Percentiles rank a stretch among this genome's conserved stretches.
Evolutionary conservation across 1,139 yeast species (phyloP).

Genomic region (Zygoascus sp.): DNA sequence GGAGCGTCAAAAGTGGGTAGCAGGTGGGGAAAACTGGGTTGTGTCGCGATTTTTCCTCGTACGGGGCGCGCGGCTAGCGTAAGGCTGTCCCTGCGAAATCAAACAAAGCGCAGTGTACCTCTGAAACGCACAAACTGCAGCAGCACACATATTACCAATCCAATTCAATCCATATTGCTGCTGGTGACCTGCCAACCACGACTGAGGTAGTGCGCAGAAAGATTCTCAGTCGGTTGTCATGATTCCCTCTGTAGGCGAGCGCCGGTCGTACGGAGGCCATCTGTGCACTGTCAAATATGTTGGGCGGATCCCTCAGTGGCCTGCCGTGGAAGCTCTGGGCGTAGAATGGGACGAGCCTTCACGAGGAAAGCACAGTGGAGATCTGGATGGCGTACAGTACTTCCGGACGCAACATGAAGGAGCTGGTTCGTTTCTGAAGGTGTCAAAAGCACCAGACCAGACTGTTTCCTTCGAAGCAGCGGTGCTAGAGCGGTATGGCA

Average conservation of each 20-base stretch:
- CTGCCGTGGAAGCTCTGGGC: constrained; percentile 54
- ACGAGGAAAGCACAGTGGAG: constrained; percentile 59
- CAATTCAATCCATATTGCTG: too few relatives aligned
- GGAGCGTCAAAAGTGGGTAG: neutral
- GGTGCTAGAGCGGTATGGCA: constrained; percentile 46
- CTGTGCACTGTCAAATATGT: constrained; percentile 60
- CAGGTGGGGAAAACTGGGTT: neutral
- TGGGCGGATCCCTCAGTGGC: constrained; percentile 65
- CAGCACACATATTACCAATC: too few relatives aligned
- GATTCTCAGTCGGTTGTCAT: too few relatives aligned
- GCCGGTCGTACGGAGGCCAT: constrained; percentile 47
- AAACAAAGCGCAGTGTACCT: too few relatives aligned
- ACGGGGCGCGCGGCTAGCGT: too few relatives aligned
- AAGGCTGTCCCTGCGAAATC: too few relatives aligned
- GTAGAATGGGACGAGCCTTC: constrained; percentile 77
- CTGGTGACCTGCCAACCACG: too few relatives aligned
- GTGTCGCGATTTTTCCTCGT: too few relatives aligned
- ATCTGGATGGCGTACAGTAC: constrained; percentile 42
- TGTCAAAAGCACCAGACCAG: constrained; percentile 34
- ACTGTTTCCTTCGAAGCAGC: constrained; percentile 45
- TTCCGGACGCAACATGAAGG: constrained; percentile 37
- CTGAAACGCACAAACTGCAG: too few relatives aligned
- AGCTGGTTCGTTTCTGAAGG: constrained; percentile 68
- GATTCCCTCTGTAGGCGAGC: constrained; percentile 35
- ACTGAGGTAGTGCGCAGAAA: too few relatives aligned